phyloP scores from a whole-genome alignment of 306 rosid species.

The Cucurbita ficifolia region DNA sequence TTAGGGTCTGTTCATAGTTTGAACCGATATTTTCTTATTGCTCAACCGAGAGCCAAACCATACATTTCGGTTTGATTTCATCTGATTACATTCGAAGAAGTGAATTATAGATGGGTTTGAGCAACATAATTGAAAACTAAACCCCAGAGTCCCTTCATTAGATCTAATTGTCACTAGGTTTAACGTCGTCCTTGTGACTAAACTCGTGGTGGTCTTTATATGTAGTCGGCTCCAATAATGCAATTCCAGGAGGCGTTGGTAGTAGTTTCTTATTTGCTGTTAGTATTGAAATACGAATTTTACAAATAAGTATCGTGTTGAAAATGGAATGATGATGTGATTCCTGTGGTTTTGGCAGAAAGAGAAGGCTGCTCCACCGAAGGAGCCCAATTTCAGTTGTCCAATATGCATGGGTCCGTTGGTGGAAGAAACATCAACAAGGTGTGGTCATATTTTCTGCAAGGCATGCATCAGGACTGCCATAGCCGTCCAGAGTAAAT shows the following conservation, averaged over 20 bases:
- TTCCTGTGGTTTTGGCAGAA: conserved; percentile 25
- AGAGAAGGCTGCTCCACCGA: conserved; percentile 36
- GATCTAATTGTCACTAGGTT: background rate
- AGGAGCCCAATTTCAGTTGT: conserved; percentile 58
- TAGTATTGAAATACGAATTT: background rate
- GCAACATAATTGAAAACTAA: background rate
- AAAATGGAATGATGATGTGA: background rate
- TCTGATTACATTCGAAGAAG: background rate
- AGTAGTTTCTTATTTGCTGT: background rate
- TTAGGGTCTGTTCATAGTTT: background rate
- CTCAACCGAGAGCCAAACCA: background rate
- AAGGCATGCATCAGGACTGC: conserved; percentile 49
- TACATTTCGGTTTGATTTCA: background rate
- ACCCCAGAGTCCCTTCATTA: background rate
- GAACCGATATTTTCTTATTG: background rate
- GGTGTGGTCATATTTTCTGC: conserved; percentile 92
- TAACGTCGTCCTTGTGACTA: background rate
- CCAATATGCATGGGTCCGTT: conserved; percentile 61
- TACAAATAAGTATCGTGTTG: background rate
- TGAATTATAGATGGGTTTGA: background rate
- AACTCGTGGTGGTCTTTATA: no score
- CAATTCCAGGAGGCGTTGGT: no score
- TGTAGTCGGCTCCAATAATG: no score
- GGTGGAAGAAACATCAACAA: conserved; percentile 60
- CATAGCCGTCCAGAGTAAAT: conserved; percentile 24